Conservation (phyloP, 1,139 yeast genomes). For the Yamadazyma buinensis region DNA sequence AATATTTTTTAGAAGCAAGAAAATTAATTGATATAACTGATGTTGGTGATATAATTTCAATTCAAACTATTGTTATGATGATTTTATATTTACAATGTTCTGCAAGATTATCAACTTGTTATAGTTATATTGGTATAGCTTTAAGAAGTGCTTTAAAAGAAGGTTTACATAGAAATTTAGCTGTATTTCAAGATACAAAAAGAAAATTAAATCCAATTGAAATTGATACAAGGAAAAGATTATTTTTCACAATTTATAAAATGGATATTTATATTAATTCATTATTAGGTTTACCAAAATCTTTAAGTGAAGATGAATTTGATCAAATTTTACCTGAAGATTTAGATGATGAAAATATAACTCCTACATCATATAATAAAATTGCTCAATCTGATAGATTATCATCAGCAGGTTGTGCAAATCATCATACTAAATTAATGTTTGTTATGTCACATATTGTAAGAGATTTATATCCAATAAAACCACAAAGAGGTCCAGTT, state of each 20-base stretch:
- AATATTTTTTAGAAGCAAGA: slow-evolving; percentile 79
- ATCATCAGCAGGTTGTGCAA: slow-evolving; percentile 79
- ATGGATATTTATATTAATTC: slow-evolving; percentile 91
- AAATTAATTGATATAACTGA: slow-evolving; percentile 62
- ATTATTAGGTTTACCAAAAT: slow-evolving; percentile 81
- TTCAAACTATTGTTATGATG: slow-evolving; percentile 70
- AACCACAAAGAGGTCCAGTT: slow-evolving; percentile 10
- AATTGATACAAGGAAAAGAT: slow-evolving; percentile 76
- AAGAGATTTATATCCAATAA: slow-evolving; percentile 42
- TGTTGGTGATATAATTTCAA: slow-evolving; percentile 44
- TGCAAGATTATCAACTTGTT: slow-evolving; percentile 85
- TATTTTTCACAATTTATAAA: slow-evolving; percentile 86
- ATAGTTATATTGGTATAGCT: slow-evolving; percentile 90
- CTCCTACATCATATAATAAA: slow-evolving; percentile 51
- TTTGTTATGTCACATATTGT: slow-evolving; percentile 42
- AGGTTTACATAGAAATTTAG: slow-evolving; percentile 78
- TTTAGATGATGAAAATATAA: slow-evolving; percentile 82
- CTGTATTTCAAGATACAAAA: slow-evolving; percentile 46
- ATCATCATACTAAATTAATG: slow-evolving; percentile 76
- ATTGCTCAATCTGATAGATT: slow-evolving; percentile 42
- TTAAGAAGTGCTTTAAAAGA: slow-evolving; percentile 81
- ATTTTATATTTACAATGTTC: slow-evolving; percentile 85
- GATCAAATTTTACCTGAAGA: slow-evolving; percentile 88
- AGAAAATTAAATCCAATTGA: slow-evolving; percentile 72
- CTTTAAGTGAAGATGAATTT: slow-evolving; percentile 72